phyloP scores from a whole-genome alignment of 352 stramenopile genomes.

The Thraustochytrium sp. region DNA sequence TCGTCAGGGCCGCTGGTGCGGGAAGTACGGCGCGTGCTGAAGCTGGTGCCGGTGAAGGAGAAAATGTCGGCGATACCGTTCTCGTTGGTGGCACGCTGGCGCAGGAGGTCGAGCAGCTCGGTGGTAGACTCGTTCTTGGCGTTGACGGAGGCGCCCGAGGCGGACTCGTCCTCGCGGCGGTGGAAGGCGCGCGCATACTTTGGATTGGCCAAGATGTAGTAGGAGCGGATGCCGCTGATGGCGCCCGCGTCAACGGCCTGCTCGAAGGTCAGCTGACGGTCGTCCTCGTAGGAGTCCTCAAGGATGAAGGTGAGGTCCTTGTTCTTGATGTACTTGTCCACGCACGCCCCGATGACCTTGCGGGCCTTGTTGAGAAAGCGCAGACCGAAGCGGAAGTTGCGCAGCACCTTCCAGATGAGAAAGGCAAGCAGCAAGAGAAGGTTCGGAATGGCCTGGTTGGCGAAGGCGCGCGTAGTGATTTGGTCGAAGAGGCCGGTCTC shows the following conservation, averaged over 20 bases:
- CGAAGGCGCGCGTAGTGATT: not conserved
- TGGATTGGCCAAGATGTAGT: not conserved
- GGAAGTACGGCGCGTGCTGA: not conserved
- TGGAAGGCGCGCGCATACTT: not conserved
- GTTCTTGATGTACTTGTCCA: not conserved
- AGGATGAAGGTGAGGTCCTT: not conserved
- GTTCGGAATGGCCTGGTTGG: constrained; percentile 2
- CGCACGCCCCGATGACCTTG: too few species aligned
- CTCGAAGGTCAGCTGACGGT: too few species aligned
- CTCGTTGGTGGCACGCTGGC: not conserved
- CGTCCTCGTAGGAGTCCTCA: too few species aligned
- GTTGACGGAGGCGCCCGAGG: too few species aligned
- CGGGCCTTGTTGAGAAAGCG: not conserved
- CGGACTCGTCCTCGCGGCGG: not conserved
- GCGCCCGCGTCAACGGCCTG: not conserved
- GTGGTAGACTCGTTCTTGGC: too few species aligned
- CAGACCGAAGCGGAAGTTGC: not conserved
- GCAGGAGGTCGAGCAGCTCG: not conserved
- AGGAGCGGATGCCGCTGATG: not conserved
- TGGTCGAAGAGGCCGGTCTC: not conserved
- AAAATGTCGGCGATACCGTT: not conserved
- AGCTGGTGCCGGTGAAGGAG: not conserved
- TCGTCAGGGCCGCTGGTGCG: too few species aligned
- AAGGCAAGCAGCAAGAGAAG: constrained; percentile 9
- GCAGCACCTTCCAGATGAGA: not conserved